Base-by-base conservation (phyloP, 2,329 filamentous ascomycete genomes). In the Bimuria novae-zelandiae region DNA sequence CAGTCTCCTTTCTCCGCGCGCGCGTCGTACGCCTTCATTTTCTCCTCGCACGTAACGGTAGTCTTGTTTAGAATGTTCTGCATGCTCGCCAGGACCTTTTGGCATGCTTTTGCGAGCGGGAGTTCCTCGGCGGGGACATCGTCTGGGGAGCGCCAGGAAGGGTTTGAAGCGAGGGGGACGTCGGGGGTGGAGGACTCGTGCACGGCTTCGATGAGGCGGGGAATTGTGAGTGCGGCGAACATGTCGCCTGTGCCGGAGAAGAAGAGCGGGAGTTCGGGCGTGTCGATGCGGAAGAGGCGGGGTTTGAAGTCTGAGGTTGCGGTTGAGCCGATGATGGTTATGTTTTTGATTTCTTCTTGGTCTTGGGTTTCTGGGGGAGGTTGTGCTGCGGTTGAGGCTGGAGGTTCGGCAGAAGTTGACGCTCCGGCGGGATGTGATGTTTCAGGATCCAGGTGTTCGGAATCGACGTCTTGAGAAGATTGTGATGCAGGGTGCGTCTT, bases 181-280 rank as follows among this genome's bases (percentile, higher is more conserved):
- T 44, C 41, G n/a, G 66, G 66, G 0, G 61, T 65, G 6, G 67
- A 63, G 0, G 77, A 77, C 3, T 75, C 76, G 47, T 78, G 75
- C 1, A 90, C 88, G 22, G 90, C 92, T 78, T 97, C 90, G 52
- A 93, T 87, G 68, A 99, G 85, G 25, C 93, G 86, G 35, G 90
- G 90, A 1, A 96, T 86, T 69, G 91, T 92, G 40, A 99, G 81
- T 7, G 93, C 93, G 25, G 92, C 93, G 70, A 99, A 97, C 93
- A 99, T 97, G 77, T 99, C 94, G 41, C 94, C 94, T 0, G 95
- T 97, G 35, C 94, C 94, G 64, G 89, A 92, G 76, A 97, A 99
- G 80, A 94, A 96, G 76, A 92, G 90, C 69, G 96, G 89, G 54
- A 97, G 87, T 23, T 88, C 84, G 0, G 93, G 92, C 51, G 97